These are phyloP conservation scores for Scutellaria minor DNA, from an alignment of 257 asterid species.

Conservation along the genomic window DNA sequence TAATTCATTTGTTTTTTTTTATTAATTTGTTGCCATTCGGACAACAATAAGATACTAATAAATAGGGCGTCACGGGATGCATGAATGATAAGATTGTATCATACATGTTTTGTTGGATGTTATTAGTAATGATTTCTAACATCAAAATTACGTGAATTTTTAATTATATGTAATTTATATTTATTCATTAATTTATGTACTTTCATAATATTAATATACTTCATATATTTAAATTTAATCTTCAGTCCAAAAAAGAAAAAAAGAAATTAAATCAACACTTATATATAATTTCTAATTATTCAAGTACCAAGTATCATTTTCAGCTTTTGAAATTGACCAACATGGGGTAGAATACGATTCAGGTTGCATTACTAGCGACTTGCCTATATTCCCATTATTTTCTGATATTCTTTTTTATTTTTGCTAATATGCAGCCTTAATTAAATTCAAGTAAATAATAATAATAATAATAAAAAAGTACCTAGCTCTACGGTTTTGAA, in stretches of 20 bases:
- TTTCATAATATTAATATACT: neutral
- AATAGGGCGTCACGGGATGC: too few relatives aligned
- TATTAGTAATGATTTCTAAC: too few relatives aligned
- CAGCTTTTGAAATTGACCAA: slow-evolving; percentile 32
- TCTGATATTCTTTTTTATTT: slow-evolving; percentile 4
- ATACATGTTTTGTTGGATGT: too few relatives aligned
- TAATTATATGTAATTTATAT: too few relatives aligned
- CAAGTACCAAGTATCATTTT: slow-evolving; percentile 27
- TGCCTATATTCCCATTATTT: slow-evolving; percentile 31
- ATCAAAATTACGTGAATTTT: too few relatives aligned
- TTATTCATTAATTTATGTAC: neutral
- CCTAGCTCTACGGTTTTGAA: slow-evolving; percentile 97
- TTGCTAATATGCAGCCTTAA: neutral
- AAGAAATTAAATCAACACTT: neutral
- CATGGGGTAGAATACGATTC: slow-evolving; percentile 42
- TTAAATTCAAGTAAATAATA: neutral
- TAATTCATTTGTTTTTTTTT: neutral
- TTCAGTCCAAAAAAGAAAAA: too few relatives aligned
- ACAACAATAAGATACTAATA: neutral
- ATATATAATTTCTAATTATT: neutral
- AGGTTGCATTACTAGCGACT: slow-evolving; percentile 29
- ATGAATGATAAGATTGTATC: too few relatives aligned
- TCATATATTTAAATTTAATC: neutral
- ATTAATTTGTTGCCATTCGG: neutral
- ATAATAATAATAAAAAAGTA: slow-evolving; percentile 28